Evolutionary conservation across 2,329 filamentous ascomycete species (phyloP).

Genomic region (Fusarium subglutinans): DNA sequence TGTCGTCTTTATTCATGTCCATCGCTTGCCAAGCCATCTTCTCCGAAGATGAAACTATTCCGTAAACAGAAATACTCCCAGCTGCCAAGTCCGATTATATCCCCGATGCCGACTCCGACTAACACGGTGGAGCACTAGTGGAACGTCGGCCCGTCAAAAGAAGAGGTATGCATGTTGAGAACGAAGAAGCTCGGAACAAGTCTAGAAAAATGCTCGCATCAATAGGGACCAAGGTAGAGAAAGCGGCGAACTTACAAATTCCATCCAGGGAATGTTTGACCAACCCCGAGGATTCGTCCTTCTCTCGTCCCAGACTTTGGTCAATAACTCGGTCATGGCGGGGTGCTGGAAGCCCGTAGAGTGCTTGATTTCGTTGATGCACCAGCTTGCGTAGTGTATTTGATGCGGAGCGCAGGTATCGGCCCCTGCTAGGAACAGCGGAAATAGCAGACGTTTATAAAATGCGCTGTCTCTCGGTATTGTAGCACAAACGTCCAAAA

Average conservation of each 20-base stretch:
- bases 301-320: constrained; percentile 40
- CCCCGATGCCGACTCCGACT: constrained; percentile 8
- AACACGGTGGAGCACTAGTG: background rate
- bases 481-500: constrained; percentile 39
- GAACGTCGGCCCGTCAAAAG: constrained; percentile 9
- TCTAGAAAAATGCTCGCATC: background rate
- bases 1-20: background rate
- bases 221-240: accelerated
- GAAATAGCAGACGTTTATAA: constrained; percentile 43
- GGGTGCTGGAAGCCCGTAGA: constrained; percentile 40
- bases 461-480: constrained; percentile 37
- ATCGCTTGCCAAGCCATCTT: background rate
- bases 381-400: constrained; percentile 40
- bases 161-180: constrained; percentile 35
- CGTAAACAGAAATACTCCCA: constrained; percentile 19
- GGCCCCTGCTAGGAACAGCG: constrained; percentile 41
- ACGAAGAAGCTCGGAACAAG: constrained; percentile 24
- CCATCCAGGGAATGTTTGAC: constrained; percentile 43
- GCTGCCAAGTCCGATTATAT: background rate
- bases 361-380: constrained; percentile 37
- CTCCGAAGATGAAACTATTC: background rate
- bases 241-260: constrained; percentile 35
- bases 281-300: constrained; percentile 16
- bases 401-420: constrained; percentile 39
- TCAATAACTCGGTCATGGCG: constrained; percentile 40